Evolutionary conservation across 148 eudicot genomes (phyloP).

Genomic region (Amaranthus hypochondriacus): DNA sequence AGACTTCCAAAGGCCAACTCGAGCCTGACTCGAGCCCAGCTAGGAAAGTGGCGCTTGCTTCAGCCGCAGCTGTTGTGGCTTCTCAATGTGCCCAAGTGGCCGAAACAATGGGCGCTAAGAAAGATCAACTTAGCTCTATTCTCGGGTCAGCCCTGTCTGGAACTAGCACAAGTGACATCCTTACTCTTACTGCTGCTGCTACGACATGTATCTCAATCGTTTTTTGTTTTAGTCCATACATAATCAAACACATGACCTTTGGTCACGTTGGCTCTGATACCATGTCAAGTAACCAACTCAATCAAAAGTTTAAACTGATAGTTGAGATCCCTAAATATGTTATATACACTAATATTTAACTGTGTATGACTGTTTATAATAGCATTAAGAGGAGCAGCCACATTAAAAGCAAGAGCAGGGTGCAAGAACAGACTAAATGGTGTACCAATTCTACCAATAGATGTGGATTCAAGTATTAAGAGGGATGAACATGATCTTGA

Average conservation of each 20-base stretch:
- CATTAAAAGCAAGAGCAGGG: conserved; percentile 77
- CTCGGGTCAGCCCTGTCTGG: conserved; percentile 73
- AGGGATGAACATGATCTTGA: conserved; percentile 47
- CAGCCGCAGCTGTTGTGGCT: conserved; percentile 85
- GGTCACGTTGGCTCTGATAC: too few species aligned
- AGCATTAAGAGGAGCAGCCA: conserved; percentile 86
- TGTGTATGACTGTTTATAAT: not conserved
- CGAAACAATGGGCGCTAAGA: conserved; percentile 81
- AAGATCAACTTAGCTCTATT: conserved; percentile 54
- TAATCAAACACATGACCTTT: too few species aligned
- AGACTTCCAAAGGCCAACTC: conserved; percentile 36
- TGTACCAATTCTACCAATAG: conserved; percentile 60
- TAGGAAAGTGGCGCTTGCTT: conserved; percentile 61
- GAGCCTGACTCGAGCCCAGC: conserved; percentile 30
- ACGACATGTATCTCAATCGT: conserved; percentile 54
- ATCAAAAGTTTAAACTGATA: too few species aligned
- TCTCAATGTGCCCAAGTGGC: conserved; percentile 91
- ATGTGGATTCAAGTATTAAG: conserved; percentile 23
- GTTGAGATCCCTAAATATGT: too few species aligned
- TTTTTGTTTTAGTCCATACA: too few species aligned
- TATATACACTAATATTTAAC: too few species aligned
- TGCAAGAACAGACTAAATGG: conserved; percentile 55
- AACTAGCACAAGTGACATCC: conserved; percentile 65
- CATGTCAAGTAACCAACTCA: not conserved
- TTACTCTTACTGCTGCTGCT: conserved; percentile 90